Base-by-base conservation (phyloP, 2,329 filamentous ascomycete genomes). In the Macrophomina tecta region DNA sequence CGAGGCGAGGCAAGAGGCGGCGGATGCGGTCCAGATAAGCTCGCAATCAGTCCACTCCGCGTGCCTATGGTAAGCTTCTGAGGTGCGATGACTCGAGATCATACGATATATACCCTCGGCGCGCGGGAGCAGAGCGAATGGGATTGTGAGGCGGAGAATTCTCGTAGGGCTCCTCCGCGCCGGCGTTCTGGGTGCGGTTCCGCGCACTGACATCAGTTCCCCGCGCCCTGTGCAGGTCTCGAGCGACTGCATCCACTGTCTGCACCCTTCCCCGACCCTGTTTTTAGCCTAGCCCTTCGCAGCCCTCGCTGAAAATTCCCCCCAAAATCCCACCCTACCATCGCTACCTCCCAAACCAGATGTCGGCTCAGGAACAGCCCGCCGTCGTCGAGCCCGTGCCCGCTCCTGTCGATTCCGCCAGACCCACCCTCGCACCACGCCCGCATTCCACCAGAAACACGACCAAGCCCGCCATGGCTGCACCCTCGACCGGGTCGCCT, bases 21-120 rank as follows among this genome's bases (percentile, higher is more conserved):
- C 36, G 53, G 53, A 46, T 45, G 23, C 18, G 56, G 40, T 61
- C 14, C 14, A 46, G 30, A 61, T 61, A 61, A 61, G 56, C 56
- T 61, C 28, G 56, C 28, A 23, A 36, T 61, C 56, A 61, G 56
- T 61, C 56, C 56, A 61, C 56, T 42, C 23, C 36, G 23, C 36
- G 36, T 28, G 55, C 36, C 5, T 11, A 60, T 32, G 56, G 48
- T n/a, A 45, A 61, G 42, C 23, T 46, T 18, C 56, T 36, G 56
- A 40, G 28, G 56, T 40, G 56, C 14, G 28, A 46, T 61, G 56
- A 34, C 40, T 46, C 40, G 40, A 4, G 56, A 61, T 61, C 56
- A 61, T 61, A 61, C 56, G 56, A 61, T 18, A 34, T 30, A 48
- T 4, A 7, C 16, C 36, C n/a, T 42, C 34, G 11, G n/a, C 34